Conservation (phyloP, 1,284 basidiomycete species). For the Pseudomicrostroma phylloplanum region DNA sequence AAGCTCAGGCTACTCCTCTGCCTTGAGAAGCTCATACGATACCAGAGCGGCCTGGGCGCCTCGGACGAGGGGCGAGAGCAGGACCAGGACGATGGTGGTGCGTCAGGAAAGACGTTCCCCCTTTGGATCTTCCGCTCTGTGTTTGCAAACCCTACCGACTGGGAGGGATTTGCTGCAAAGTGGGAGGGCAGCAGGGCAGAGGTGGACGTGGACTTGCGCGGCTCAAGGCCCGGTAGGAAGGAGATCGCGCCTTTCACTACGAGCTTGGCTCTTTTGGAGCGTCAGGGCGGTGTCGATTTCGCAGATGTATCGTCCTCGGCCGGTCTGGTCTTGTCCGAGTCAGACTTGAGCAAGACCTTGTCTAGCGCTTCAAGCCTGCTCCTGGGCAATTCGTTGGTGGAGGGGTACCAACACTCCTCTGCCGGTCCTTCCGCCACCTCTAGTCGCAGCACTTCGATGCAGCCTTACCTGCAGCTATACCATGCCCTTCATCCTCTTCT, state of each 20-base stretch:
- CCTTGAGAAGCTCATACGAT: slow-evolving; percentile 6
- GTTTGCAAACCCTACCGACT: not conserved
- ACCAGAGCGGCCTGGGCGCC: not conserved
- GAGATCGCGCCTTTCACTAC: not conserved
- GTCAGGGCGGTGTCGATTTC: not conserved
- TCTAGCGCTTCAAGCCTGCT: not conserved
- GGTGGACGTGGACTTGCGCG: not conserved
- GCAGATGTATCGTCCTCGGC: not conserved
- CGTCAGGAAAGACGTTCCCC: not conserved
- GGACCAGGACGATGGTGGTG: not conserved
- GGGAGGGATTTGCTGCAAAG: not conserved
- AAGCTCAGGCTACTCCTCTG: not conserved
- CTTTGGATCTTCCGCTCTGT: not conserved
- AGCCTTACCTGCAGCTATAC: slow-evolving; percentile 2
- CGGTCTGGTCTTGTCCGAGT: not conserved
- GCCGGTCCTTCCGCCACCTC: not conserved
- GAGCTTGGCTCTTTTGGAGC: not conserved
- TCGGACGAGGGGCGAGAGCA: not conserved
- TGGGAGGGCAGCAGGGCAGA: not conserved
- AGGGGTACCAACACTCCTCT: not conserved
- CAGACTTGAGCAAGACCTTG: not conserved
- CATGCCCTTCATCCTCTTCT: not conserved
- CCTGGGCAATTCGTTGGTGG: not conserved
- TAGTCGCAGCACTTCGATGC: not conserved
- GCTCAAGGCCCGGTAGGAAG: not conserved